phyloP scores from a whole-genome alignment of 441 rosid genomes.

The Arabidopsis hybrid region DNA sequence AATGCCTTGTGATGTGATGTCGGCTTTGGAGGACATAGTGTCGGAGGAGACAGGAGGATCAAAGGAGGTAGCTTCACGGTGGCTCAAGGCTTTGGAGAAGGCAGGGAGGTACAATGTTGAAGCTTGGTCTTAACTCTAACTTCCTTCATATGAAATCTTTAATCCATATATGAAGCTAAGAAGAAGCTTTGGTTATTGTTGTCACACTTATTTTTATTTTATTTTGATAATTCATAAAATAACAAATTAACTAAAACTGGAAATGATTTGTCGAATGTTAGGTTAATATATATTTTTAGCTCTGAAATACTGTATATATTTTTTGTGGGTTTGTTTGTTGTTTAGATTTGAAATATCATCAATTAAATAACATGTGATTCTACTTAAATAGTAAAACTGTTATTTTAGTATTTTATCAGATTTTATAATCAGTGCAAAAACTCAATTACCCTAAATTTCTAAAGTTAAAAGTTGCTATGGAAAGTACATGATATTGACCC shows the following conservation, averaged over 20 bases:
- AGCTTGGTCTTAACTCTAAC: constrained; percentile 80
- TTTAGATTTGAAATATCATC: background rate
- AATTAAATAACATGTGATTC: background rate
- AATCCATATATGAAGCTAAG: constrained; percentile 1
- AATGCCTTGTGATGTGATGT: constrained; percentile 87
- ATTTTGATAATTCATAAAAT: background rate
- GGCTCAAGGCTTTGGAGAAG: constrained; percentile 76
- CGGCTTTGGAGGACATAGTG: constrained; percentile 74
- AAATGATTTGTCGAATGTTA: background rate
- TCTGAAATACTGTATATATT: background rate
- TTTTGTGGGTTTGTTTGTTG: background rate
- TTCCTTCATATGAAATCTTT: constrained; percentile 9
- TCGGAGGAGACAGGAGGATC: constrained; percentile 70
- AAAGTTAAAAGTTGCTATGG: background rate
- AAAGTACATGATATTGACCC: background rate
- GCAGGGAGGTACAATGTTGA: constrained; percentile 91
- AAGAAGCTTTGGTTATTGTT: background rate
- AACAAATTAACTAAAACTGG: background rate
- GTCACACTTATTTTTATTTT: constrained; percentile 11
- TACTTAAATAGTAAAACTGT: too few relatives aligned
- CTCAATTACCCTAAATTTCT: background rate
- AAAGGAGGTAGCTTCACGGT: constrained; percentile 61
- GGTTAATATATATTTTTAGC: background rate
- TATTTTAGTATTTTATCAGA: background rate
- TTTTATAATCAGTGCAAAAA: background rate